Evolutionary conservation across 139 green algal species (phyloP), one percentile per base, ranked within the genome.

Genomic region (Chlamydomonas incerta): DNA sequence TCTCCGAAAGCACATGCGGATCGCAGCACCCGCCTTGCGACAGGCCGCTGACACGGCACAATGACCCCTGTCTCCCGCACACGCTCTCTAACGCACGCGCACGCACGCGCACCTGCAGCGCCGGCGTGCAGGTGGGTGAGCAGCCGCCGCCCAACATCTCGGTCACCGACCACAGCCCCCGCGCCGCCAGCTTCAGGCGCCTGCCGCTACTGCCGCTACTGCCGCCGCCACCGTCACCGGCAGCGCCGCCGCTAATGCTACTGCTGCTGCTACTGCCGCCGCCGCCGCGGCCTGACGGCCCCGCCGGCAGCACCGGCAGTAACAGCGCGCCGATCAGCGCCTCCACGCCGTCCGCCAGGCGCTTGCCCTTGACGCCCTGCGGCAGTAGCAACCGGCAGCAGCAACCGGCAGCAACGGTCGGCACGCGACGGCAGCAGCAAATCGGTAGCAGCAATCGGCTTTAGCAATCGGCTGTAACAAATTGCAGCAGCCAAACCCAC

Each of bases 271-370:
- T 50, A 50, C 41, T 41, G 15, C 66, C 31, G 66, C 66, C 31
- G 10, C 3, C 33, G 14, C 31, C 33, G 66, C 66, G 31, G 31
- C 33, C 41, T 13, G 31, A 23, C 31, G 20, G 1, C 66, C 31
- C 66, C 2, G 11, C 31, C 26, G 26, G 41, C 77, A 84, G 77
- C 10, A 29, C 63, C 29, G 77, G 77, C 37, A 34, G 14, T 28
- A 74, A 41, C 41, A 67, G 63, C 1, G 62, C 65, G 14, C 77
- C 77, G 63, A 84, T 74, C 41, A 84, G 63, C n/a, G 77, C 77
- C 77, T 84, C 77, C 63, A 84, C 41, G 41, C 63, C 46, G 77
- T 84, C 77, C 62, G 77, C 77, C 63, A 84, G 41, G n/a, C 77
- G 77, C 77, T 84, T 84, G 63, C 77, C 77, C 15, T 50, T 50